These are phyloP conservation scores for Petrea volubilis DNA, from an alignment of 257 asterid genomes.

Conservation along the genomic window DNA sequence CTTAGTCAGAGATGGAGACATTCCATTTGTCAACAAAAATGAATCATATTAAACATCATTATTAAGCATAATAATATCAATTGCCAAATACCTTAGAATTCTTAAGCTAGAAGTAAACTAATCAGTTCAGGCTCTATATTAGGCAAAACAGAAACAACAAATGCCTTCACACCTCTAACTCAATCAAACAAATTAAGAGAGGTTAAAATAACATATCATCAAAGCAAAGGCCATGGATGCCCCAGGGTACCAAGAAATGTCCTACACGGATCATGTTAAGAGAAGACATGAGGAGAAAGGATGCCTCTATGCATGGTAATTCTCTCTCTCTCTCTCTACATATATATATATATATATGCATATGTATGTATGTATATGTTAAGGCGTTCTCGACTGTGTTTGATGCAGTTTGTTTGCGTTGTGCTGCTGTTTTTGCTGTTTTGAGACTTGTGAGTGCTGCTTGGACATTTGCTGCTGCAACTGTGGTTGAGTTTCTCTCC, in stretches of 20 bases:
- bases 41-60: not conserved
- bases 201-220: not conserved
- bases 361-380: too few species aligned
- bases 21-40: not conserved
- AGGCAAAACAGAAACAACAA: not conserved
- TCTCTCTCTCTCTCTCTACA: too few species aligned
- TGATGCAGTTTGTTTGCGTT: constrained; percentile 40
- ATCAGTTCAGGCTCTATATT: constrained; percentile 15
- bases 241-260: constrained; percentile 30
- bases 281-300: constrained; percentile 38
- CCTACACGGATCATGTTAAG: constrained; percentile 31
- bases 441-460: constrained; percentile 41
- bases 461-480: constrained; percentile 36
- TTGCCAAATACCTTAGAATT: not conserved
- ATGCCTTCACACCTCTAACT: not conserved
- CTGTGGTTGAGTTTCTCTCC: constrained; percentile 3
- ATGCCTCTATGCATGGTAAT: constrained; percentile 36
- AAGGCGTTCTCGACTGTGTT: not conserved
- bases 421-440: constrained; percentile 52
- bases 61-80: not conserved
- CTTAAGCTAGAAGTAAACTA: constrained; percentile 24
- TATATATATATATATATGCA: too few species aligned
- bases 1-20: constrained; percentile 10
- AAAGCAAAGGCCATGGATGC: constrained; percentile 28
- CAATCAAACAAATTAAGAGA: not conserved